Percentiles rank a stretch among this genome's conserved stretches.
Conservation (phyloP, 371 early-diverging fungal species). For the Dentiscutata heterogama region DNA sequence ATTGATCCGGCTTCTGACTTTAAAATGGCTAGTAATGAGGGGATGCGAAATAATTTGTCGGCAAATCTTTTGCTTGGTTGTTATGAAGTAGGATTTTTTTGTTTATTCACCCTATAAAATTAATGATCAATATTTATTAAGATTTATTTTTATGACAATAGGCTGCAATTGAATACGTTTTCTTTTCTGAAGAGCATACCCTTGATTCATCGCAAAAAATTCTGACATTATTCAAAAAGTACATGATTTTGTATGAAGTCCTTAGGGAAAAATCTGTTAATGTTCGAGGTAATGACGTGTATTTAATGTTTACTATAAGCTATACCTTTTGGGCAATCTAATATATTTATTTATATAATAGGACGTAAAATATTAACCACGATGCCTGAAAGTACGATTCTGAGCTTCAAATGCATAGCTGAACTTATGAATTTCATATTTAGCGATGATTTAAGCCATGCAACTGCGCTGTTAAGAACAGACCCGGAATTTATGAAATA, state of each 20-base stretch:
- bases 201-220: slow-evolving; percentile 51
- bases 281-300: slow-evolving; percentile 51
- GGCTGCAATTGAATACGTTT: slow-evolving; percentile 60
- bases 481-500: slow-evolving; percentile 62
- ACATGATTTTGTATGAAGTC: slow-evolving; percentile 49
- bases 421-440: slow-evolving; percentile 54
- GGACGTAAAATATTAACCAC: slow-evolving; percentile 51
- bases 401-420: slow-evolving; percentile 52
- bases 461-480: slow-evolving; percentile 48
- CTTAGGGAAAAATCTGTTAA: slow-evolving; percentile 52
- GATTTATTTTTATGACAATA: slow-evolving; percentile 29
- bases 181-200: slow-evolving; percentile 45
- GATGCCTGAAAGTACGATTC: slow-evolving; percentile 42
- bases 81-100: slow-evolving; percentile 58
- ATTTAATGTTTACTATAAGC: background rate
- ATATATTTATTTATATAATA: slow-evolving; percentile 22
- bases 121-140: no score
- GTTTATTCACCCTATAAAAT: background rate
- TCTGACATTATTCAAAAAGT: slow-evolving; percentile 55
- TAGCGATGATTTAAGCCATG: slow-evolving; percentile 42
- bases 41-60: slow-evolving; percentile 62
- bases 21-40: slow-evolving; percentile 61
- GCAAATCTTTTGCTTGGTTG: slow-evolving; percentile 60
- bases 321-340: background rate
- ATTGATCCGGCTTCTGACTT: slow-evolving; percentile 66